Base-by-base conservation (phyloP, 805 yeast genomes). In the Kodamaea kaohsiungensis region DNA sequence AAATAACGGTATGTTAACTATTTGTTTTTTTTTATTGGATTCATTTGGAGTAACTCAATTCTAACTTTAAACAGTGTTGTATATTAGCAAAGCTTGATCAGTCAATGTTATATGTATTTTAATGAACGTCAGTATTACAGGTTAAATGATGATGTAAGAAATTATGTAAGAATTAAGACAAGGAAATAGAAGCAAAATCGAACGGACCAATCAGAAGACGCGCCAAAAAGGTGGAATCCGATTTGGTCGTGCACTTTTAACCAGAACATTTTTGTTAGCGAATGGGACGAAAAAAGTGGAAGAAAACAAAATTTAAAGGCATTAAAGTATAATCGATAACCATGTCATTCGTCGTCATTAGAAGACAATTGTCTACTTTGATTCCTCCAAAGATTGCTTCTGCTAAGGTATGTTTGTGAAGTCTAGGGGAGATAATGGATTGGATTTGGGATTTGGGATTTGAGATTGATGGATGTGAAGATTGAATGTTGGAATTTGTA, bases 351-450 rank as follows among this genome's bases (percentile, higher is more conserved):
- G 81, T 86, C 80, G 81, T 91, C 76, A 81, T 86, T 69, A 92
- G 89, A 87, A 92, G 99, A 80, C 87, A 87, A 66, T 83, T 93
- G 75, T 91, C 98, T 62, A 88, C 98, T 68, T 83, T 93, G 80
- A 92, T 93, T 71, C 99, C 99, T 66, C 99, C 99, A 74, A 93
- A 93, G 93, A 87, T 93, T 70, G 98, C 97, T 54, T 91, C 98
- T 59, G 95, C 97, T 47, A 83, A 87, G 77, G 93, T 88, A 52
- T 33, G 54, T 52, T 38, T 17, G n/a, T n/a, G n/a, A 7, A 15
- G 35, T 22, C 6, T 6, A 47, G 19, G 12, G 15, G 33, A 37
- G 43, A 35, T 7, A 15, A 4, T 22, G 22, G 38, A 38, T 5
- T 15, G 2, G 46, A 48, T 8, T 22, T 5, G 12, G 25, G 30